Base-by-base conservation (phyloP, 2,329 filamentous ascomycete species). In the Celoporthe dispersa region DNA sequence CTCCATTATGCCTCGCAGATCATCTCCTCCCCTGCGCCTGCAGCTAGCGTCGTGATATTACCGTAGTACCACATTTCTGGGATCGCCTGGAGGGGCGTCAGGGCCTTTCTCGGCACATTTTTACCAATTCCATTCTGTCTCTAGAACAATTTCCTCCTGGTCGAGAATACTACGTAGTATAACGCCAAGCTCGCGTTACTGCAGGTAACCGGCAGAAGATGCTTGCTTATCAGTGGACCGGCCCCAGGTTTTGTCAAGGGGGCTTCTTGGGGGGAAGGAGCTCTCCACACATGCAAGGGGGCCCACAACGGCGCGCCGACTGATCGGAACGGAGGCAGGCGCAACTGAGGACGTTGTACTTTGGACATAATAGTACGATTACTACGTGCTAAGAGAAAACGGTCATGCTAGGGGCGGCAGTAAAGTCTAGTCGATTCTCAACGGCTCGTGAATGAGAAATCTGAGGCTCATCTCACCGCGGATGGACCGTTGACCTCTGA, bases 71-170 rank as follows among this genome's bases (percentile, higher is more conserved):
- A 19, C 25, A 31, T 19, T 14, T 31, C 28, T 57, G 3, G 28
- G 25, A 33, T 57, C 25, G 53, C 6, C 2, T 8, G 37, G 11
- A 39, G 9, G 37, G 37, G 37, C 6, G 37, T 28, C 25, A 57
- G 12, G 28, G 25, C 53, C 44, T 31, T 14, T 5, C 4, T 28
- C 51, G 25, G 53, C 25, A 57, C 28, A 12, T 6, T 44, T 1
- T 57, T 31, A 57, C 53, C 53, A 57, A 57, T 28, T 57, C 53
- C 53, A 31, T 57, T 31, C 53, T 57, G 53, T 57, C 53, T 57
- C 53, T 8, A 57, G 28, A 57, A 57, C 53, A 16, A 16, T 33
- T 33, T 57, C 12, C 19, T 31, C 53, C 16, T 19, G 12, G 1
- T 14, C 28, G 12, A 57, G 53, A 31, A 33, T 57, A 57, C 28